phyloP scores from a whole-genome alignment of 805 yeast genomes.

The Saturnispora sanitii region DNA sequence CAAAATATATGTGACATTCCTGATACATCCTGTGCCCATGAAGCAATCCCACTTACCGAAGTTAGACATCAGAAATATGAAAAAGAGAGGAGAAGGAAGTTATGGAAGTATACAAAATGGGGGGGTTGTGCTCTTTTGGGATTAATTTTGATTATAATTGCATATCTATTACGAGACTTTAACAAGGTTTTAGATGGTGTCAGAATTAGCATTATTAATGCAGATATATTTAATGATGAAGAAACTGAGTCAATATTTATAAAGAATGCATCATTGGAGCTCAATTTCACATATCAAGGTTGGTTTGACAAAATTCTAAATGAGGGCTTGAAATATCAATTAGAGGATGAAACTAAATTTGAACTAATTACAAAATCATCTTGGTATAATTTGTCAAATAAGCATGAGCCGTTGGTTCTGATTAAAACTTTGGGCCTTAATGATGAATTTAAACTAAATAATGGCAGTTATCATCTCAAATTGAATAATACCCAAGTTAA shows the following conservation, averaged over 20 bases:
- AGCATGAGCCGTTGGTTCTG: background rate
- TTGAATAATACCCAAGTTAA: background rate
- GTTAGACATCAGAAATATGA: constrained; percentile 5
- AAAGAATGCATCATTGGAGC: background rate
- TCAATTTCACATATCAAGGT: background rate
- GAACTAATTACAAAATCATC: background rate
- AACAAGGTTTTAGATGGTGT: background rate
- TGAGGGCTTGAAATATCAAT: constrained; percentile 2
- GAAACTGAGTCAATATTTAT: background rate
- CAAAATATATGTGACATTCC: constrained; percentile 3
- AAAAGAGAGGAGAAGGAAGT: background rate
- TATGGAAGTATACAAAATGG: constrained; percentile 1
- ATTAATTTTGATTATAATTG: background rate
- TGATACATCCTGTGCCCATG: constrained; percentile 3
- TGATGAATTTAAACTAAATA: background rate
- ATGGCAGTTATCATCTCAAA: constrained; percentile 1
- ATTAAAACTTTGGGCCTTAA: background rate
- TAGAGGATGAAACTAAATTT: background rate
- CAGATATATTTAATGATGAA: background rate
- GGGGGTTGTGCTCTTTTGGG: background rate
- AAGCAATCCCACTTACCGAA: constrained; percentile 4
- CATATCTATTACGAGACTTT: constrained; percentile 1
- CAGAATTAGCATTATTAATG: background rate
- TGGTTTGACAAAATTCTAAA: background rate
- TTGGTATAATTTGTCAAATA: background rate